phyloP scores from a whole-genome alignment of 1,139 yeast genomes.

The Yamadazyma friedrichii region DNA sequence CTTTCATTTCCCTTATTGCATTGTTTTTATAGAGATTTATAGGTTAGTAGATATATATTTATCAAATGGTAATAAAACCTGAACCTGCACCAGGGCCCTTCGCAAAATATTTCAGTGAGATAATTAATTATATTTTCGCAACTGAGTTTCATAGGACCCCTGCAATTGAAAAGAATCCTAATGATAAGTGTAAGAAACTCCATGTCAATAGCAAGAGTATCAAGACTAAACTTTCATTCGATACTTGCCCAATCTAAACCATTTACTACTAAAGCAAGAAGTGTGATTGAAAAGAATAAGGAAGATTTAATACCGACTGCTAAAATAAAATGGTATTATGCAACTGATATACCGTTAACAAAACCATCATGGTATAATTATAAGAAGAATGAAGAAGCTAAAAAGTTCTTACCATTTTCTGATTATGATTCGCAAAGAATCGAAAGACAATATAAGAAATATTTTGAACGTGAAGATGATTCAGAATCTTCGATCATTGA shows the following conservation, averaged over 20 bases:
- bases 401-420: conserved; percentile 70
- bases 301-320: conserved; percentile 15
- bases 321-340: conserved; percentile 67
- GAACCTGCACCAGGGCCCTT: too few species aligned
- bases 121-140: too few species aligned
- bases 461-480: conserved; percentile 2
- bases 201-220: background rate
- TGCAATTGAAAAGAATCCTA: background rate
- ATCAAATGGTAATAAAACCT: too few species aligned
- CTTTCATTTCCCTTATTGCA: too few species aligned
- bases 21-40: too few species aligned
- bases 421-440: conserved; percentile 58
- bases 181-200: conserved; percentile 1
- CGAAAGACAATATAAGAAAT: conserved; percentile 33
- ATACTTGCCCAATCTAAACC: conserved; percentile 11
- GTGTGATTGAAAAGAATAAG: conserved; percentile 8
- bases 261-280: conserved; percentile 14
- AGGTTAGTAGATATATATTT: too few species aligned
- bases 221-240: conserved; percentile 6
- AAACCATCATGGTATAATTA: conserved; percentile 64
- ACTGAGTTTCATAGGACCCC: background rate
- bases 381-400: conserved; percentile 46
- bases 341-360: conserved; percentile 70
- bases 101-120: too few species aligned
- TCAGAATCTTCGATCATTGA: conserved; percentile 27